Base-by-base conservation (phyloP, 352 stramenopile genomes). In the Proteromonas lacertae region DNA sequence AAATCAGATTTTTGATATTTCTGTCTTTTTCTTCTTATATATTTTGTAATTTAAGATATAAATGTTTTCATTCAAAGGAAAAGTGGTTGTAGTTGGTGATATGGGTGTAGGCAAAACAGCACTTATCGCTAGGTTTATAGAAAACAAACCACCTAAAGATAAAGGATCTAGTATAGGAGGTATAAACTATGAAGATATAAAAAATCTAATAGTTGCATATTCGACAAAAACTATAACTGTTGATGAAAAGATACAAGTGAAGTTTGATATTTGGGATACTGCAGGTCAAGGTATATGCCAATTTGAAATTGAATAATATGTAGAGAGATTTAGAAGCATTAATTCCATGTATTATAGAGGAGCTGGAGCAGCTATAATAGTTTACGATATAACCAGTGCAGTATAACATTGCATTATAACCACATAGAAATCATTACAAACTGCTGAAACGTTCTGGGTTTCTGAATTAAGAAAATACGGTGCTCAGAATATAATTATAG, bases 181-280 rank as follows among this genome's bases (percentile, higher is more conserved):
- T n/a, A n/a, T n/a, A n/a, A n/a, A 14, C 7, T 42, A 26, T 38
- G 12, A 40, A 20, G 32, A 19, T 6, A n/a, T 21, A 5, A 3
- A 17, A 28, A 8, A 35, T 3, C 21, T 13, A 13, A 25, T 45
- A 79, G 69, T 69, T 9, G 87, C 84, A 25, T 96, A 96, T 52
- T 57, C 96, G 41, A 96, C 84, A 40, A 81, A 96, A 55, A 96
- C 83, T 4, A 78, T 99, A 24, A 68, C 74, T 43, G 52, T 96
- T 7, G 79, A 95, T 49, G 78, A 96, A 45, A 69, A 75, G 38
- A n/a, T n/a, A n/a, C 96, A 81, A 5, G 82, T 98, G 36, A 97
- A 96, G 60, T 96, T 97, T 55, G 83, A 99, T 62, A 98, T 99
- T 46, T 95, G 82, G 82, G 83, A 96, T 68, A 92, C 77, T 12